These are phyloP conservation scores for Paecilomyces sp. DNA, from an alignment of 2,329 filamentous ascomycete species.

Conservation along the genomic window DNA sequence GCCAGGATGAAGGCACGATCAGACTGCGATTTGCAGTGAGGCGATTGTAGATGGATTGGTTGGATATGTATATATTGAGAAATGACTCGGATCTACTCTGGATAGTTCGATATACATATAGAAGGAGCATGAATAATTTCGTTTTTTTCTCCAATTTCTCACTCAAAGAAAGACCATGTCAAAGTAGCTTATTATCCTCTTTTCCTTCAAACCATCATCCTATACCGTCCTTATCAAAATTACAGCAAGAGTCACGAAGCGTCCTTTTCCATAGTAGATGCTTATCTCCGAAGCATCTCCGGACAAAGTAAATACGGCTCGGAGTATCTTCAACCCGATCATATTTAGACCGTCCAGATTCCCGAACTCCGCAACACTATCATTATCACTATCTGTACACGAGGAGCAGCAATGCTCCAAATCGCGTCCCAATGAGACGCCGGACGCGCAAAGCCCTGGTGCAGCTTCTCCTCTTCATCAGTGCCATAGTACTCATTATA, in stretches of 20 bases:
- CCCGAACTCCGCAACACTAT: neutral
- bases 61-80: neutral
- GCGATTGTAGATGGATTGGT: neutral
- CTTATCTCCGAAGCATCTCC: neutral
- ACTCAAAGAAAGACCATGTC: no score
- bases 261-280: neutral
- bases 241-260: no score
- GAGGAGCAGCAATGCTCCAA: neutral
- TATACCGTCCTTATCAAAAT: no score
- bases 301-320: neutral
- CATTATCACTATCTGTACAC: neutral
- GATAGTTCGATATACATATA: neutral
- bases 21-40: neutral
- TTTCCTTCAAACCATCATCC: no score
- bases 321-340: neutral
- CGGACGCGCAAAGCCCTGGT: slow-evolving; percentile 26
- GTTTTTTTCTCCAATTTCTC: no score
- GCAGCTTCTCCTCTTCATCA: slow-evolving; percentile 28
- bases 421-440: slow-evolving; percentile 24
- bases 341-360: neutral
- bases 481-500: slow-evolving; percentile 28
- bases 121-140: neutral
- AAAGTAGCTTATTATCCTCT: no score
- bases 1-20: neutral
- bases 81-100: neutral